Conservation (phyloP, 805 yeast species). For the Pichia cephalocereana region DNA sequence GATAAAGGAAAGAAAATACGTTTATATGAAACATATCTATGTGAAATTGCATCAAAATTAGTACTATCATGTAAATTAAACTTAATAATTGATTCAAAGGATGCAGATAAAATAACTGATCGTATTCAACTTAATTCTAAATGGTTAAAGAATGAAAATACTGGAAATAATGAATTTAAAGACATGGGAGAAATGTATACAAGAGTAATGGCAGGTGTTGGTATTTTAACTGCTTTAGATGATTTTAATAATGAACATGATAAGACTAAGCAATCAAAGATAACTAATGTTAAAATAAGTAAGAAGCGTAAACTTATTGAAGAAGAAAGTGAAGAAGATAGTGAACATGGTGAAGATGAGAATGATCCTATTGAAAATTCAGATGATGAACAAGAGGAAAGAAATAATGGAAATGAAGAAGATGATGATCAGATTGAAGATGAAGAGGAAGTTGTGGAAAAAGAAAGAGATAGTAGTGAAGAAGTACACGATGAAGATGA, state of each 20-base stretch:
- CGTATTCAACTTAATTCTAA: slow-evolving; percentile 19
- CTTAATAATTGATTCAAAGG: neutral
- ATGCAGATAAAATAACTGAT: slow-evolving; percentile 1
- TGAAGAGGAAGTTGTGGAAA: slow-evolving; percentile 4
- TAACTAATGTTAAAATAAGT: neutral
- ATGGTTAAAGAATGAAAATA: slow-evolving; percentile 9
- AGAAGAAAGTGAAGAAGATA: slow-evolving; percentile 1
- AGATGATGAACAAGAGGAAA: slow-evolving; percentile 6
- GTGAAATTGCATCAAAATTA: slow-evolving; percentile 18
- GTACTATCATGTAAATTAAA: slow-evolving; percentile 7
- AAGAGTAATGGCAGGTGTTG: neutral
- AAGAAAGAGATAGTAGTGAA: slow-evolving; percentile 6
- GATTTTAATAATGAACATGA: neutral
- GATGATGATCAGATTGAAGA: slow-evolving; percentile 6
- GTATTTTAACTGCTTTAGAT: neutral
- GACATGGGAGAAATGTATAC: slow-evolving; percentile 10
- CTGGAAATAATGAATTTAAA: neutral
- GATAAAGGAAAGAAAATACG: slow-evolving; percentile 10
- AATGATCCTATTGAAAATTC: slow-evolving; percentile 10
- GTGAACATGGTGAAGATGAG: slow-evolving; percentile 10
- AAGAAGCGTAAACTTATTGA: slow-evolving; percentile 2
- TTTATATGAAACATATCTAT: slow-evolving; percentile 10
- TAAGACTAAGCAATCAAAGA: neutral
- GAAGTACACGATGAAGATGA: slow-evolving; percentile 4
- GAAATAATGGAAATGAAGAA: neutral